Percentiles rank a stretch among this genome's conserved stretches.
Conservation (phyloP, 768 basidiomycete genomes). For the Amanita rubescens region DNA sequence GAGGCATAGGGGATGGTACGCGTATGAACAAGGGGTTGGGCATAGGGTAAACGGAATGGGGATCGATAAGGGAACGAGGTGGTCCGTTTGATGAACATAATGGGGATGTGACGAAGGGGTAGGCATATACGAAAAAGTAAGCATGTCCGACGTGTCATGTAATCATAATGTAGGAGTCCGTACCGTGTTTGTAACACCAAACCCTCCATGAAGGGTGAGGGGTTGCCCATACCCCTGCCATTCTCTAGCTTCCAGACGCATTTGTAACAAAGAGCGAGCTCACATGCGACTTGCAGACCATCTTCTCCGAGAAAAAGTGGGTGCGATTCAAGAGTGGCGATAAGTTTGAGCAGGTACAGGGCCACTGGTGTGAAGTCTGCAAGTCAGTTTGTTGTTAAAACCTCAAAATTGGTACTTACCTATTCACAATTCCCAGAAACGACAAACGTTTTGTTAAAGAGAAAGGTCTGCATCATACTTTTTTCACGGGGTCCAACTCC, state of each 20-base stretch:
- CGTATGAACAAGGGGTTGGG: no score
- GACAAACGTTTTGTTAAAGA: background rate
- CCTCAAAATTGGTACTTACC: background rate
- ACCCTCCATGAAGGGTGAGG: no score
- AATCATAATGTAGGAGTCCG: no score
- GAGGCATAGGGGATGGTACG: no score
- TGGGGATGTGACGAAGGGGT: no score
- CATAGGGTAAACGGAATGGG: no score
- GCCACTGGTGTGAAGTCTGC: background rate
- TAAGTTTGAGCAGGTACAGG: background rate
- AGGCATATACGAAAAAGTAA: no score
- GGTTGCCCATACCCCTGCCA: no score
- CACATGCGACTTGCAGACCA: background rate
- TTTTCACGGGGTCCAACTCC: constrained; percentile 1
- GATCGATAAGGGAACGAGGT: no score
- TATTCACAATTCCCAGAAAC: background rate
- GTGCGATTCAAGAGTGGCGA: background rate
- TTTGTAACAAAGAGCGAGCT: background rate
- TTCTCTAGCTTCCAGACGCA: background rate
- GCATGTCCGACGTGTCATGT: no score
- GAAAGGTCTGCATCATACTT: background rate
- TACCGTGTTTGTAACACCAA: no score
- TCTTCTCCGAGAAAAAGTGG: background rate
- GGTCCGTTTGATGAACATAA: no score
- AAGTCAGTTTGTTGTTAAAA: background rate